Evolutionary conservation across 257 asterid genomes (phyloP), one percentile per base, ranked within the genome.

Genomic region (Lycium ferocissimum): DNA sequence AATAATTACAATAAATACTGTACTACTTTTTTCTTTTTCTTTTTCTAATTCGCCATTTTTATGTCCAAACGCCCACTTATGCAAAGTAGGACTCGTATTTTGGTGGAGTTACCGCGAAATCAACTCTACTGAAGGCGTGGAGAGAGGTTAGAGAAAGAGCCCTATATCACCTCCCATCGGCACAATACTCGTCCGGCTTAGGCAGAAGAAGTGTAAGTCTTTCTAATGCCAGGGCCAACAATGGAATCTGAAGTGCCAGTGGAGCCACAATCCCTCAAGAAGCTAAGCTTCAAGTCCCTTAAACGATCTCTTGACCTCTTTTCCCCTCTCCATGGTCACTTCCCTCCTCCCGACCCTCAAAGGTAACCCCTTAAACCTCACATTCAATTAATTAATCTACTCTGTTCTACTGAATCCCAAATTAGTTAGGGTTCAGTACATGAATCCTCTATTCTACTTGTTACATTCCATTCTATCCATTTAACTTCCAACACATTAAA

Each of bases 221-320:
- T 1, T 26, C 33, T 26, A 26, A 85, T 90, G 92, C 86, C 95
- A 10, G 95, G 92, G 63, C 66, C 92, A 40, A 81, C 93, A 73
- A 92, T 92, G 98, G 98, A 91, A 17, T 18, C 91, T 63, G 98
- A 93, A 87, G 82, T 92, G 17, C 90, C 97, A 6, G 94, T 97
- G 35, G 99, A 97, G 89, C 99, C 99, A 17, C 99, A 97, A 78
- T 97, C 98, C 15, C 79, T 95, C 56, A 97, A 94, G 95, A 97
- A 94, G 88, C 94, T 97, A 18, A 92, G 94, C 86, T 94, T 90
- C 90, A 97, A 95, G 84, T 97, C 97, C 66, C 63, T 91, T 63
- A 97, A 95, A 92, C 91, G 98, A 20, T 88, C 99, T 13, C 99
- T 97, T 63, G 99, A 97, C 92, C 86, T 93, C 14, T 97, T 97